Base-by-base conservation (phyloP, 305 asterid species). In the Ajuga reptans region DNA sequence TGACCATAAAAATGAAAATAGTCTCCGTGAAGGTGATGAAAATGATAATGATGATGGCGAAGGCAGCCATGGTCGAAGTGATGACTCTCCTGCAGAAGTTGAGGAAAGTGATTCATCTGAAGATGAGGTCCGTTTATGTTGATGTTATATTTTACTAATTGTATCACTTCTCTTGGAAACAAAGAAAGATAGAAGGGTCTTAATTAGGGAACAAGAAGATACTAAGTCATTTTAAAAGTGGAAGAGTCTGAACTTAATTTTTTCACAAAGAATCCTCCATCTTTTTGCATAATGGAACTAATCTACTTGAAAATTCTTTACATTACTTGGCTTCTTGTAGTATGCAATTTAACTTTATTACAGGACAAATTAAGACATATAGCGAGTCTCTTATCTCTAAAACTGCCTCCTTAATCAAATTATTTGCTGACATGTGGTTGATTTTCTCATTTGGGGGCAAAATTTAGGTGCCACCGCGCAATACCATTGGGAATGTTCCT, bases 61-160 rank as follows among this genome's bases (percentile, higher is more conserved):
- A 64, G 81, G 46, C 62, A 75, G 36, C 15, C 63, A 51, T 37
- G 78, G 78, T 7, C 87, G 70, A 73, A 86, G 87, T 53, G 89
- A 84, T 39, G 83, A 85, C 55, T 79, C 92, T 15, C 78, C 60
- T 15, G 75, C 83, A 74, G 84, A 58, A 50, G 86, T 77, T 37
- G 92, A 85, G 64, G 98, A 90, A 86, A 92, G 98, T 71, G 98
- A 92, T 80, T 92, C 98, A 34, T 92, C 98, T 31, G 98, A 92
- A 85, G 98, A 92, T 68, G 98, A 90, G 96, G 97, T 92, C 24
- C 56, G 79, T 47, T 53, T 17, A n/a, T n/a, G 24, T 46, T 73
- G 72, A 60, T 27, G 56, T 18, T 67, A 42, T 60, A 41, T 49
- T 34, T 66, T 63, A 15, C 55, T 58, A 4, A 16, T 1, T 27